Evolutionary conservation across 345 rosid species (phyloP).

Genomic region (Stellera chamaejasme): DNA sequence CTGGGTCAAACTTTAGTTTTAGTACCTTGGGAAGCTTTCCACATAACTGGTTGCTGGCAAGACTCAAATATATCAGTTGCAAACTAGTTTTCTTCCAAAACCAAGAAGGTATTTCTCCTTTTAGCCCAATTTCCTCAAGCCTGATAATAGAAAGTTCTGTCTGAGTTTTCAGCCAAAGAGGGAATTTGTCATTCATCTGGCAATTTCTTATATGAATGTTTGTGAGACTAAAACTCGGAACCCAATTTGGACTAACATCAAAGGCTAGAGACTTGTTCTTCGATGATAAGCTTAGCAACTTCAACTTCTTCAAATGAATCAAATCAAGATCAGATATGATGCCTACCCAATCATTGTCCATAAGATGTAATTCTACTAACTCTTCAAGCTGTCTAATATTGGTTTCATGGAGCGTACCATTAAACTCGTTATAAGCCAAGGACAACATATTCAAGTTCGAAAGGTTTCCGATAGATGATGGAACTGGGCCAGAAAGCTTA

Average conservation of each 20-base stretch:
- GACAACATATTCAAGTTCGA: constrained; percentile 5
- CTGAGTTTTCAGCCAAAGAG: constrained; percentile 21
- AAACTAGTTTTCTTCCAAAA: constrained; percentile 11
- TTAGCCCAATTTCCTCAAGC: constrained; percentile 13
- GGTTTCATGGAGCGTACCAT: constrained; percentile 14
- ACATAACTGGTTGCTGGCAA: constrained; percentile 8
- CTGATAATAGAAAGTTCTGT: not conserved
- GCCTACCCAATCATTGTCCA: constrained; percentile 20
- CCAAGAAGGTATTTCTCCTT: constrained; percentile 18
- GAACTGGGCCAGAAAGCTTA: constrained; percentile 15
- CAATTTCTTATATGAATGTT: constrained; percentile 9
- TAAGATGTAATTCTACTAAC: constrained; percentile 8
- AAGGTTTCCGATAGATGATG: constrained; percentile 21
- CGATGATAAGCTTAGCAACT: constrained; percentile 2
- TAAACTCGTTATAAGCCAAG: constrained; percentile 16
- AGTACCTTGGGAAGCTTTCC: constrained; percentile 12
- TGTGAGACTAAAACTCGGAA: constrained; percentile 16
- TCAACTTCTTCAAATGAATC: constrained; percentile 6
- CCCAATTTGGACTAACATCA: constrained; percentile 14
- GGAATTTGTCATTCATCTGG: constrained; percentile 15
- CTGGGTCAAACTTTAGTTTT: not conserved
- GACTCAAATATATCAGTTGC: constrained; percentile 3
- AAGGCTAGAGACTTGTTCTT: constrained; percentile 10
- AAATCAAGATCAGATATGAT: constrained; percentile 15
- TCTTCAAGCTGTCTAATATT: constrained; percentile 2